A percentile compares a stretch with the other conserved stretches of the same genome.
These are phyloP conservation scores for Lentinula boryana DNA, from an alignment of 768 basidiomycete species.

Conservation along the genomic window DNA sequence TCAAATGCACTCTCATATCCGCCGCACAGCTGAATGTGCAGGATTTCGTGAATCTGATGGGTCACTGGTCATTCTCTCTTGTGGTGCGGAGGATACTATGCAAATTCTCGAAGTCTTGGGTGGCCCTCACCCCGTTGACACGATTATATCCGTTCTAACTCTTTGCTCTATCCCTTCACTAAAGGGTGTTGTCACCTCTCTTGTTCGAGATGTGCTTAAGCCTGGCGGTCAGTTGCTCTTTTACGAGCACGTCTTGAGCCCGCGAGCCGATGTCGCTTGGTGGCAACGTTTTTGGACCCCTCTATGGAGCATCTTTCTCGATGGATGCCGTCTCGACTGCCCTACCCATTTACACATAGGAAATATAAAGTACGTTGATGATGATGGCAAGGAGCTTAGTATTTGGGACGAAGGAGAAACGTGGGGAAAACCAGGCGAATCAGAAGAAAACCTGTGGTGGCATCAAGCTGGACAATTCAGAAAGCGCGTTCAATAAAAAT, in stretches of 20 bases:
- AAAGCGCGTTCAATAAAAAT: slow-evolving; percentile 24
- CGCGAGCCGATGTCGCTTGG: slow-evolving; percentile 44
- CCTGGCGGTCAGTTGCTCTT: slow-evolving; percentile 62
- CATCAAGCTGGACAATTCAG: slow-evolving; percentile 54
- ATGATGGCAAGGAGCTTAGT: slow-evolving; percentile 22
- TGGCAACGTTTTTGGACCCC: slow-evolving; percentile 77
- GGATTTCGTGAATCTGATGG: slow-evolving; percentile 51
- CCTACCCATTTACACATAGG: slow-evolving; percentile 46
- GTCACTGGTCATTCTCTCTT: slow-evolving; percentile 51
- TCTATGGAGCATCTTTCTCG: slow-evolving; percentile 52
- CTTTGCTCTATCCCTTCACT: slow-evolving; percentile 63
- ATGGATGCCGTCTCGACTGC: slow-evolving; percentile 60
- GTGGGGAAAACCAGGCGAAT: slow-evolving; percentile 47
- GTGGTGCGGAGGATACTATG: slow-evolving; percentile 55
- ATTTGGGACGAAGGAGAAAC: slow-evolving; percentile 43
- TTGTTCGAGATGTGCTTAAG: slow-evolving; percentile 49
- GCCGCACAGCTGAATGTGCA: slow-evolving; percentile 36
- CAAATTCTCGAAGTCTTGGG: slow-evolving; percentile 37
- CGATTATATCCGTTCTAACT: slow-evolving; percentile 58
- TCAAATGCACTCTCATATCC: slow-evolving; percentile 55
- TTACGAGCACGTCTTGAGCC: slow-evolving; percentile 66
- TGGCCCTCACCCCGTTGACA: slow-evolving; percentile 37
- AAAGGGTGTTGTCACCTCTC: slow-evolving; percentile 34
- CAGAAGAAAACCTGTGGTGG: slow-evolving; percentile 54
- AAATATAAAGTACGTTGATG: slow-evolving; percentile 20